These are phyloP conservation scores for Aspergillus phoenicis DNA, from an alignment of 2,329 filamentous ascomycete genomes.

Conservation along the genomic window DNA sequence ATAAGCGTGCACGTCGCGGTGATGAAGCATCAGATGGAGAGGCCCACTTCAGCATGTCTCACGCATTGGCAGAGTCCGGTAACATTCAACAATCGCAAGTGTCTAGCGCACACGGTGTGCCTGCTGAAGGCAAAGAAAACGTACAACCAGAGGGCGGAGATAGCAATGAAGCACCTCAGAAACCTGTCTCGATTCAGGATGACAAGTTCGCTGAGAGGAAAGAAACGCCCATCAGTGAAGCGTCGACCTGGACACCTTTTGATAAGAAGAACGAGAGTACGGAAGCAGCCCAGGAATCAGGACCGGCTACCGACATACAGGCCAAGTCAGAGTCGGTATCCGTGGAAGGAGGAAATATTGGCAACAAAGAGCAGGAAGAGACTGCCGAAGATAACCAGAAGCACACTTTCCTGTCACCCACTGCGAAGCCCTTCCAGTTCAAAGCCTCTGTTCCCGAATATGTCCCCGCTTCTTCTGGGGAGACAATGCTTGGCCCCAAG, in stretches of 20 bases:
- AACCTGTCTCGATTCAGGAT: conserved; percentile 47
- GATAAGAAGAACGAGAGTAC: conserved; percentile 57
- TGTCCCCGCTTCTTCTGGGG: conserved; percentile 23
- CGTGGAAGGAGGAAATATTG: conserved; percentile 4
- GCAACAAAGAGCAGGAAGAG: conserved; percentile 18
- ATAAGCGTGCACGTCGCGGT: conserved; percentile 72
- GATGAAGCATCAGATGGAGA: conserved; percentile 71
- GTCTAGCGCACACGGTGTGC: conserved; percentile 27
- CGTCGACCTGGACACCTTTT: conserved; percentile 60
- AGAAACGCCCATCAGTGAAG: conserved; percentile 39
- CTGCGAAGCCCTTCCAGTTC: conserved; percentile 69
- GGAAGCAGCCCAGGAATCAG: conserved; percentile 49
- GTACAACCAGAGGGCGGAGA: conserved; percentile 45
- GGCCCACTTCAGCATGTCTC: conserved; percentile 67
- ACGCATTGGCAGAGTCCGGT: conserved; percentile 36
- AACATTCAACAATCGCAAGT: conserved; percentile 32
- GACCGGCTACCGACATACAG: conserved; percentile 17
- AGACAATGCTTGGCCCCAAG: conserved; percentile 21
- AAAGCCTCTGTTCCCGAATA: conserved; percentile 38
- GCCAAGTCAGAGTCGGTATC: conserved; percentile 16
- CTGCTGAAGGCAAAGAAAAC: conserved; percentile 43
- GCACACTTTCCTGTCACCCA: conserved; percentile 67
- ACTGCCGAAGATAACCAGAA: conserved; percentile 29
- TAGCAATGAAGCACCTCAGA: conserved; percentile 28
- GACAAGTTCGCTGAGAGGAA: conserved; percentile 30